Base-by-base conservation (phyloP, 257 asterid genomes). In the Jasminum sambac region DNA sequence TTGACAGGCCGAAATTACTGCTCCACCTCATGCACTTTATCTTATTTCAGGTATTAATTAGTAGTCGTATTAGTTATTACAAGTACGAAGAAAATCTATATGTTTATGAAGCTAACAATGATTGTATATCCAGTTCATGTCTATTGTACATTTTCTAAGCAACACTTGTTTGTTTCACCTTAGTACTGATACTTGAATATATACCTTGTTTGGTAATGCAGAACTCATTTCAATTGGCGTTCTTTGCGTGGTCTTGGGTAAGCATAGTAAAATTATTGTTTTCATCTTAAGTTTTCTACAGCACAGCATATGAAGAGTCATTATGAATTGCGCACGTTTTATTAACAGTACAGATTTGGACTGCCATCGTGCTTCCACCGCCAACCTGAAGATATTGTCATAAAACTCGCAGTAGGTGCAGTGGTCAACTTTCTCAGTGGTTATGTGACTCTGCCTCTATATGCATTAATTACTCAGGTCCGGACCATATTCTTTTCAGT, bases 171-270 rank as follows among this genome's bases (percentile, higher is more conserved):
- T 52, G 59, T 50, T 5, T 19, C 14, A 2, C 13, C 6, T 6
- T 52, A 19, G 26, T 26, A 52, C 19, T 64, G 66, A 26, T 62
- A 38, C 50, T 23, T 46, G 23, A 60, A n/a, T n/a, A n/a, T n/a
- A 44, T 12, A 58, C 68, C 37, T 42, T 11, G 71, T 10, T 64
- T 60, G 72, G 46, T 38, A 55, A 39, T 70, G 82, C 92, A 88
- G 90, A 90, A 84, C 85, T 90, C 96, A 8, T 90, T 88, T 86
- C 93, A 84, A 67, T 74, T 80, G 70, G 96, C 95, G 34, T 90
- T 90, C 82, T 90, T 90, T 80, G 7, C 87, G 7, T 90, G 95
- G 92, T 83, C 86, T 76, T 86, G 85, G 90, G 96, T 90, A 78
- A 77, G 95, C 52, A 8, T 59, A 39, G 12, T 40, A 34, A 34